A percentile compares a stretch with the other conserved stretches of the same genome.
phyloP scores from a whole-genome alignment of 1,284 basidiomycete species.

The Ganoderma resinaceum region DNA sequence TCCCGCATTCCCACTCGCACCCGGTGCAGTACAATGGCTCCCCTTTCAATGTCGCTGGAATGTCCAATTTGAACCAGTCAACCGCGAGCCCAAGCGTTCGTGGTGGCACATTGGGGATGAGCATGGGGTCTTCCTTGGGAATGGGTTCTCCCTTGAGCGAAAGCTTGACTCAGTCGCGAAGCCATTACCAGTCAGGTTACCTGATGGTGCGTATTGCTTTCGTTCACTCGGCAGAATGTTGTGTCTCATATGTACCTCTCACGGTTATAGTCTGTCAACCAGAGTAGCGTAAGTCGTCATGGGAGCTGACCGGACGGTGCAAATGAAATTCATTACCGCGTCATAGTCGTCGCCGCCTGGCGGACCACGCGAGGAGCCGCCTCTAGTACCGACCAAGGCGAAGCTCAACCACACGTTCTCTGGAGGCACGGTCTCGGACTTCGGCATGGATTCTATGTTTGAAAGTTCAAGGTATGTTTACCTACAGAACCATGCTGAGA shows the following conservation, averaged over 20 bases:
- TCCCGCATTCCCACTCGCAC: conserved; percentile 39
- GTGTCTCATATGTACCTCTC: conserved; percentile 8
- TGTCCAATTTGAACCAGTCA: conserved; percentile 32
- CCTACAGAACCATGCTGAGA: not conserved
- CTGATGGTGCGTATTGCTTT: conserved; percentile 60
- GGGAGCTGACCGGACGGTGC: not conserved
- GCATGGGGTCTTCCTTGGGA: conserved; percentile 33
- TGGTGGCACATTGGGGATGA: conserved; percentile 29
- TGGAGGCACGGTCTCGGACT: conserved; percentile 67
- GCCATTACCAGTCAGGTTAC: conserved; percentile 79
- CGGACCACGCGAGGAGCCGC: conserved; percentile 71
- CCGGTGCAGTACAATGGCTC: conserved; percentile 34
- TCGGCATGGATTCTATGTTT: conserved; percentile 84
- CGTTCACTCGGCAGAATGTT: conserved; percentile 21
- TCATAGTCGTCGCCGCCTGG: conserved; percentile 59
- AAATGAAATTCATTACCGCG: conserved; percentile 16
- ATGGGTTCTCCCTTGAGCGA: conserved; percentile 46
- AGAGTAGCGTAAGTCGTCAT: conserved; percentile 54
- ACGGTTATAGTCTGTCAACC: conserved; percentile 58
- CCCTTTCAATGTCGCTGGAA: conserved; percentile 40
- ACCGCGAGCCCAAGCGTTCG: conserved; percentile 37
- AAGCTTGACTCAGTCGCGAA: conserved; percentile 68
- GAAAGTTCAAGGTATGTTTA: conserved; percentile 61
- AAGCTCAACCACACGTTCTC: conserved; percentile 74
- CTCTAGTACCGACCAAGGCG: conserved; percentile 76